Base-by-base conservation (phyloP, 305 asterid species). In the Caryopteris hybrid region DNA sequence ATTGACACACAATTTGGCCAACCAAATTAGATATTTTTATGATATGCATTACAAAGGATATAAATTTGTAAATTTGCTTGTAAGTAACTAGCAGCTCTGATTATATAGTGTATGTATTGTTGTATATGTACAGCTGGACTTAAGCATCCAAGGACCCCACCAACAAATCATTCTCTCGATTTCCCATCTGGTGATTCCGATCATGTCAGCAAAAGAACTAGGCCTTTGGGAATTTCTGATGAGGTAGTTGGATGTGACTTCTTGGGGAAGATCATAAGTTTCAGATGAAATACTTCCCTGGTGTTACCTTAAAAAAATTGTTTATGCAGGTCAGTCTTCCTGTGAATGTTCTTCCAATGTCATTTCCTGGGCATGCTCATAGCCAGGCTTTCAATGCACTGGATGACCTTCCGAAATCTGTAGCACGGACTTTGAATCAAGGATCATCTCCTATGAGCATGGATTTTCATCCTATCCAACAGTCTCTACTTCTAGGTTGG, bases 391-490 rank as follows among this genome's bases (percentile, higher is more conserved):
- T 78, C 66, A 78, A 64, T 67, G 84, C 86, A 69, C 84, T 88
- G 27, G 96, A 88, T 66, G 97, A 92, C 77, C 79, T 92, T 76
- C 98, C 96, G 36, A 92, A 88, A 84, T 81, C 85, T 29, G 91
- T 92, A 20, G 87, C 89, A 68, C 82, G 91, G 8, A 84, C 86
- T 48, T 72, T 92, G 72, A 88, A 80, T 80, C 97, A 88, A 78
- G 98, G 98, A 58, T 90, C 98, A 39, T 83, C 86, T 72, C 96
- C 96, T 66, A 88, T 82, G 91, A 90, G 98, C 96, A 90, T 90
- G 98, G 97, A 92, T 81, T 92, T 92, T 74, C 96, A 90, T 81
- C 96, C 97, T 68, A 75, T 76, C 69, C 93, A 88, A 71, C 98
- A 86, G 69, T 86, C 90, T 12, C 61, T 90, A 52, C 98, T 92